phyloP scores from a whole-genome alignment of 2,329 filamentous ascomycete species.

The Penicillium brevicompactum region DNA sequence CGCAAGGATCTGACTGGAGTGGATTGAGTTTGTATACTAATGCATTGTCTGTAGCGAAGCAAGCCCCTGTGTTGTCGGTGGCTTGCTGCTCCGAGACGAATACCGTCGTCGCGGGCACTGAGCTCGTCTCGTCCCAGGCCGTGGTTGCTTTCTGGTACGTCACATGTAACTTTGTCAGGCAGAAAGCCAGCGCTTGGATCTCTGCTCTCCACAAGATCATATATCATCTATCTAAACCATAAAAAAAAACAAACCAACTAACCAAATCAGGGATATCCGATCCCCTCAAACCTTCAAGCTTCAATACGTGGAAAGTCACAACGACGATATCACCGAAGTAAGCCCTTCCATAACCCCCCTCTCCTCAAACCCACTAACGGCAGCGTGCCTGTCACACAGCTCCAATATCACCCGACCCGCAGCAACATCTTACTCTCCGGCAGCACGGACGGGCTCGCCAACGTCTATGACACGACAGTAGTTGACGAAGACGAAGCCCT shows the following conservation, averaged over 20 bases:
- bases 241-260: slow-evolving; percentile 28
- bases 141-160: slow-evolving; percentile 48
- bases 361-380: neutral
- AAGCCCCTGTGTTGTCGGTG: slow-evolving; percentile 56
- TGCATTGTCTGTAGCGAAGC: slow-evolving; percentile 42
- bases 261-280: slow-evolving; percentile 45
- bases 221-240: neutral
- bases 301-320: slow-evolving; percentile 51
- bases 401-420: slow-evolving; percentile 56
- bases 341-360: slow-evolving; percentile 28
- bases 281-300: slow-evolving; percentile 37
- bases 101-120: slow-evolving; percentile 58
- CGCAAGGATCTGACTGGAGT: slow-evolving; percentile 9
- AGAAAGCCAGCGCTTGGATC: neutral
- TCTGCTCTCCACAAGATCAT: neutral
- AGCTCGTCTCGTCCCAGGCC: slow-evolving; percentile 50
- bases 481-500: slow-evolving; percentile 64
- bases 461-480: slow-evolving; percentile 61
- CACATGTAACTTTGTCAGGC: neutral
- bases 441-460: slow-evolving; percentile 65
- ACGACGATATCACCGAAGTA: slow-evolving; percentile 63
- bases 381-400: slow-evolving; percentile 27
- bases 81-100: slow-evolving; percentile 50
- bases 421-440: slow-evolving; percentile 59
- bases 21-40: slow-evolving; percentile 14